Base-by-base conservation (phyloP, 2,329 filamentous ascomycete genomes). In the Nigrospora osmanthi region DNA sequence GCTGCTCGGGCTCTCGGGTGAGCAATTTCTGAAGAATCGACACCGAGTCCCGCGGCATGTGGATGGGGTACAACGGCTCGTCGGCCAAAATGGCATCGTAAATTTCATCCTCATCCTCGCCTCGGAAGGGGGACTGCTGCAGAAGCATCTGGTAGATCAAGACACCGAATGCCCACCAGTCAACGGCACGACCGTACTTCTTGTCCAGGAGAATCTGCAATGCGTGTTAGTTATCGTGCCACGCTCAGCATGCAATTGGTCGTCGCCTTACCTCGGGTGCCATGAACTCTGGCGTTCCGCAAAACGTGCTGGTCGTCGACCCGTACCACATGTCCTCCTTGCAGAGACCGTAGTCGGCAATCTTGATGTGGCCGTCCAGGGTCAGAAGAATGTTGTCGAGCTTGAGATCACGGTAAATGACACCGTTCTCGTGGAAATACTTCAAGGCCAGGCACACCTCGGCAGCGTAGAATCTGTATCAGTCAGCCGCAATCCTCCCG, bases 321-420 rank as follows among this genome's bases (percentile, higher is more conserved):
- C 89, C 89, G 62, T 94, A 98, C 90, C 91, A 98, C 93, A 98
- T 98, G 57, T 98, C 90, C 63, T 98, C 93, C 69, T 98, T 98
- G 73, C 94, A 98, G 40, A 98, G 80, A 80, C 93, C 93, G 64
- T 95, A 98, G 76, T 98, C 93, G 43, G 80, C 93, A 73, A 98
- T 89, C 76, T 97, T 97, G 73, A 98, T 95, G 65, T 98, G 93
- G 23, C 93, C 93, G 60, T 98, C 93, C 38, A 95, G 75, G 1
- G 89, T 94, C 58, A 98, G 73, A 39, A 98, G 77, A 61, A 98
- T 98, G 64, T 98, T 84, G 66, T 84, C 80, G 9, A 89, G 86
- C 72, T 98, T 98, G 61, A 98, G 70, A 70, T 98, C 93, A 69
- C 93, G 87, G 68, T 98, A 98, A 56, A 98, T 96, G 60, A 98